Evolutionary conservation across 2,329 filamentous ascomycete species (phyloP).

Genomic region (Aspergillus novoparasiticus): DNA sequence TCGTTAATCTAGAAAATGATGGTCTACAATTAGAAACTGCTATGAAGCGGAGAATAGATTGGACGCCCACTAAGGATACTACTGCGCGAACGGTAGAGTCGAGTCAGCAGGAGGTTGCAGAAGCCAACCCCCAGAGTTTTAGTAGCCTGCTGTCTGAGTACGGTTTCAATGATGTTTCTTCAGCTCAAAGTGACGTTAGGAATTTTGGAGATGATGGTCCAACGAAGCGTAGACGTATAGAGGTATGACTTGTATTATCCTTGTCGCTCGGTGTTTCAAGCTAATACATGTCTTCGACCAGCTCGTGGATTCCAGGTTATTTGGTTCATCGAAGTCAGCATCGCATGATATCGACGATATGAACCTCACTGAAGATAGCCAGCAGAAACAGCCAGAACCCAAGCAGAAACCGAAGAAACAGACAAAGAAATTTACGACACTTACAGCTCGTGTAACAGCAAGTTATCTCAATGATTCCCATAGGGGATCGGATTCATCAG

Average conservation of each 20-base stretch:
- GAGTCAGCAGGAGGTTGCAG: slow-evolving; percentile 7
- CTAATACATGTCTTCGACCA: slow-evolving; percentile 14
- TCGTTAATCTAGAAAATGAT: slow-evolving; percentile 24
- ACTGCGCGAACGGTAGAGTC: slow-evolving; percentile 26
- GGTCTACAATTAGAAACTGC: slow-evolving; percentile 49
- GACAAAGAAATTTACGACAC: slow-evolving; percentile 73
- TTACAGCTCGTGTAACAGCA: slow-evolving; percentile 76
- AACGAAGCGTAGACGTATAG: slow-evolving; percentile 42
- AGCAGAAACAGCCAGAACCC: slow-evolving; percentile 14
- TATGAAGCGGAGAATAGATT: slow-evolving; percentile 59
- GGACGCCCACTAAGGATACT: slow-evolving; percentile 66
- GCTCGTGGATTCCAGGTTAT: slow-evolving; percentile 29
- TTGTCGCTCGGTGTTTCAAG: background rate
- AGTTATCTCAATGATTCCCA: slow-evolving; percentile 57
- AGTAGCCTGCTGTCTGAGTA: slow-evolving; percentile 44
- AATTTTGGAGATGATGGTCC: slow-evolving; percentile 25
- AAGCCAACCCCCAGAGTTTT: slow-evolving; percentile 28
- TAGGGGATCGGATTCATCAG: slow-evolving; percentile 17
- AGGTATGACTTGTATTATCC: slow-evolving; percentile 28
- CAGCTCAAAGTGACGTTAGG: slow-evolving; percentile 16
- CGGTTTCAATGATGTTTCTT: slow-evolving; percentile 35
- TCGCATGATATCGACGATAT: slow-evolving; percentile 11
- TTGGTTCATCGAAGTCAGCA: slow-evolving; percentile 15
- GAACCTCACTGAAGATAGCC: slow-evolving; percentile 15
- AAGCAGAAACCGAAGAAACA: slow-evolving; percentile 49